phyloP scores from a whole-genome alignment of 768 basidiomycete genomes.

The Termitomyces sp. region DNA sequence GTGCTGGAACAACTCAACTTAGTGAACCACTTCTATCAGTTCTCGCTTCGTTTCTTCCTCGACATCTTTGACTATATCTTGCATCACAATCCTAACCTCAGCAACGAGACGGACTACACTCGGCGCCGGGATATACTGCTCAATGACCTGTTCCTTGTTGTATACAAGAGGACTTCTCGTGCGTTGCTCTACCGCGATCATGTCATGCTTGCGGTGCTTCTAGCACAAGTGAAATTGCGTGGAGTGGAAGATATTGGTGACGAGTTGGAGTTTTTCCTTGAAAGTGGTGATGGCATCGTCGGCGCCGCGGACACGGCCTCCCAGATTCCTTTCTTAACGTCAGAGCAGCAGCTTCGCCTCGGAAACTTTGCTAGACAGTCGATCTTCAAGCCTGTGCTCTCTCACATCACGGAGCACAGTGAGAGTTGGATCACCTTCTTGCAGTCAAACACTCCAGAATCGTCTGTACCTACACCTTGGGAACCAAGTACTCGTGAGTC shows the following conservation, averaged over 20 bases:
- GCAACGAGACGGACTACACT: slow-evolving; percentile 68
- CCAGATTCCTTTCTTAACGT: slow-evolving; percentile 47
- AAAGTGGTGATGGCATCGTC: slow-evolving; percentile 70
- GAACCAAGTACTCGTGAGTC: slow-evolving; percentile 70
- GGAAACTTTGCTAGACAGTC: slow-evolving; percentile 67
- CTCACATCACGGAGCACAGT: slow-evolving; percentile 57
- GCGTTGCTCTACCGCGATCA: slow-evolving; percentile 89
- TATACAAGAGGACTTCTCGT: slow-evolving; percentile 87
- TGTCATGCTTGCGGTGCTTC: slow-evolving; percentile 83
- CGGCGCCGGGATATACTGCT: slow-evolving; percentile 76
- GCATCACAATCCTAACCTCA: slow-evolving; percentile 88
- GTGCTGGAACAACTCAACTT: slow-evolving; percentile 91
- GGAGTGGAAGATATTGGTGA: slow-evolving; percentile 77
- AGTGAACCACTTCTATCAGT: slow-evolving; percentile 98
- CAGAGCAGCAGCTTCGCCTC: slow-evolving; percentile 69
- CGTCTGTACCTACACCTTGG: slow-evolving; percentile 74
- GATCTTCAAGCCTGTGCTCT: slow-evolving; percentile 74
- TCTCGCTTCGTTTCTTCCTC: slow-evolving; percentile 96
- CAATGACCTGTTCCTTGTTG: slow-evolving; percentile 84
- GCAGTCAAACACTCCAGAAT: slow-evolving; percentile 62
- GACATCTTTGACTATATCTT: slow-evolving; percentile 97
- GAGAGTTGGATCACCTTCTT: slow-evolving; percentile 74
- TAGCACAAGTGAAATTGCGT: slow-evolving; percentile 86
- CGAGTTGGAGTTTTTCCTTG: slow-evolving; percentile 89
- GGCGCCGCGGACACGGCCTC: slow-evolving; percentile 30